Percentiles rank a stretch among this genome's conserved stretches.
phyloP scores from a whole-genome alignment of 1,139 yeast species.

The Saccharomycopsis phalli region DNA sequence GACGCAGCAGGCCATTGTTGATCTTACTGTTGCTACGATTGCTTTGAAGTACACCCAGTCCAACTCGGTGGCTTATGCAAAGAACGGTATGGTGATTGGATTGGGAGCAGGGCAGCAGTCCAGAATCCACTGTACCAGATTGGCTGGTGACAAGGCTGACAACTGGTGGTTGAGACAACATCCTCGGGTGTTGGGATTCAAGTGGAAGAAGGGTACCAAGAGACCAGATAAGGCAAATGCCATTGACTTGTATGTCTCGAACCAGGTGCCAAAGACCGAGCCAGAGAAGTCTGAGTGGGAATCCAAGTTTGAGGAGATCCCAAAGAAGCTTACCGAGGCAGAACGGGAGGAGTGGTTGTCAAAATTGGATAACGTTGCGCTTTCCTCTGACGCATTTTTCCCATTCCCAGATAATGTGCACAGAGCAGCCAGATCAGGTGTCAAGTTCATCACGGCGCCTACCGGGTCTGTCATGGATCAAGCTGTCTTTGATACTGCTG shows the following conservation, averaged over 20 bases:
- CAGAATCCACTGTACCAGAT: slow-evolving; percentile 96
- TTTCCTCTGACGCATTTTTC: slow-evolving; percentile 97
- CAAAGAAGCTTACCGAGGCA: slow-evolving; percentile 69
- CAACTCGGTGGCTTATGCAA: slow-evolving; percentile 96
- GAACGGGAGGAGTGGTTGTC: slow-evolving; percentile 86
- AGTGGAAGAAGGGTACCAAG: slow-evolving; percentile 97
- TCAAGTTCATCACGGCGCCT: slow-evolving; percentile 91
- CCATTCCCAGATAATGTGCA: slow-evolving; percentile 99
- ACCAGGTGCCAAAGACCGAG: slow-evolving; percentile 83
- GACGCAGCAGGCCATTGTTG: slow-evolving; percentile 87
- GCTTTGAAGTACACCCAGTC: slow-evolving; percentile 97
- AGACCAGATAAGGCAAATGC: slow-evolving; percentile 98
- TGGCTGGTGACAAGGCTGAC: slow-evolving; percentile 98
- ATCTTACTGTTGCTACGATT: slow-evolving; percentile 92
- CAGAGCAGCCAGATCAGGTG: slow-evolving; percentile 96
- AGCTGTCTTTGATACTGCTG: slow-evolving; percentile 94
- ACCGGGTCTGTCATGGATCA: slow-evolving; percentile 97
- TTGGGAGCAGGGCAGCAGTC: slow-evolving; percentile 99
- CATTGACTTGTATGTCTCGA: slow-evolving; percentile 84
- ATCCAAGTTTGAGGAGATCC: slow-evolving; percentile 74
- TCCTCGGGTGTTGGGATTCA: slow-evolving; percentile 82
- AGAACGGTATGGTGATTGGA: slow-evolving; percentile 98
- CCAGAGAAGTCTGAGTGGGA: slow-evolving; percentile 93
- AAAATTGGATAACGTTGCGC: slow-evolving; percentile 75
- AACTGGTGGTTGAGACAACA: slow-evolving; percentile 99